Percentiles rank a stretch among this genome's conserved stretches.
Evolutionary conservation across 2,329 filamentous ascomycete species (phyloP).

Genomic region (Nemania abortiva): DNA sequence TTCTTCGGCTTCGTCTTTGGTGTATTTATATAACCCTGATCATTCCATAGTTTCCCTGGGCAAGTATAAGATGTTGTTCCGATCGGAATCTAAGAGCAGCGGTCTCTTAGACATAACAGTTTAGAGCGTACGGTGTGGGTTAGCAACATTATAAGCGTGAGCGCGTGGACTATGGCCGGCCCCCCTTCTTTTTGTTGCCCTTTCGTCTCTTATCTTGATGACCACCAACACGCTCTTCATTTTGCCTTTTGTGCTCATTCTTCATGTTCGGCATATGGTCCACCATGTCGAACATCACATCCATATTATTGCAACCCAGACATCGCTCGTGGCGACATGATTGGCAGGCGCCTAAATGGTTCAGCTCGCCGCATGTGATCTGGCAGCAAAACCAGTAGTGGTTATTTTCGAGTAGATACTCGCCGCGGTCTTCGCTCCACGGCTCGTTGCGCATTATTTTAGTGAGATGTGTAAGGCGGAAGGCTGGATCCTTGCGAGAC

Average conservation of each 20-base stretch:
- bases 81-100: no score
- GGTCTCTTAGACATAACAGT: not conserved
- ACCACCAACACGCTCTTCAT: not conserved
- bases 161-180: not conserved
- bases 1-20: not conserved
- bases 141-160: not conserved
- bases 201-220: not conserved
- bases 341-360: not conserved
- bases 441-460: not conserved
- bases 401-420: not conserved
- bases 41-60: not conserved
- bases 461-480: no score
- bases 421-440: not conserved
- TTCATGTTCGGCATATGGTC: not conserved
- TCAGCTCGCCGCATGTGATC: constrained; percentile 7
- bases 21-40: not conserved
- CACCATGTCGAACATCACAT: no score
- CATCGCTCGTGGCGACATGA: constrained; percentile 6
- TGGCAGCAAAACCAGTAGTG: constrained; percentile 18
- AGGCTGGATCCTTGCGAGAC: no score
- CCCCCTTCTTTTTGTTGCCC: not conserved
- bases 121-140: not conserved
- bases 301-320: not conserved
- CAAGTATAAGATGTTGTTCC: no score
- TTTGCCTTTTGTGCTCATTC: not conserved